These are phyloP conservation scores for Lagerstroemia speciosa DNA, from an alignment of 345 rosid genomes.

Conservation along the genomic window DNA sequence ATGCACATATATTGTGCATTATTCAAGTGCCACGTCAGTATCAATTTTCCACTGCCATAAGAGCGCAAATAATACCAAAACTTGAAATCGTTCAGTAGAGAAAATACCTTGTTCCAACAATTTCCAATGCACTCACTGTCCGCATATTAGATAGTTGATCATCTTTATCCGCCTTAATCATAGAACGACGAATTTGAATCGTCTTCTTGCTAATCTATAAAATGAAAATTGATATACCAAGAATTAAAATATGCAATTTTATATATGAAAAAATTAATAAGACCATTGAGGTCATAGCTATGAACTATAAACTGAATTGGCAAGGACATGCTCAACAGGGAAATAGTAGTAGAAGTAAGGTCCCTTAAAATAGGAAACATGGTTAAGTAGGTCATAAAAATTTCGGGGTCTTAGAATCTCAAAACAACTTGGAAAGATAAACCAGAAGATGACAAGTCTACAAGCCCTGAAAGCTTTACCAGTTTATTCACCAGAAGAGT, in stretches of 20 bases:
- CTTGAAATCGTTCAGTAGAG: background rate
- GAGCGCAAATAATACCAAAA: background rate
- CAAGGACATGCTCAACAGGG: background rate
- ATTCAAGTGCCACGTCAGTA: background rate
- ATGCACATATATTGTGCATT: background rate
- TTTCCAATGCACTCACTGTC: constrained; percentile 45
- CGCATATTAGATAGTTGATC: constrained; percentile 10
- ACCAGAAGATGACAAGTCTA: background rate
- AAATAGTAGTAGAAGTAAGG: background rate
- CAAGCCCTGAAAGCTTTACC: constrained; percentile 24
- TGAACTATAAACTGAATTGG: background rate
- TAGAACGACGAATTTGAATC: constrained; percentile 49
- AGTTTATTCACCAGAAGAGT: constrained; percentile 60
- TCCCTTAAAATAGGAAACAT: background rate
- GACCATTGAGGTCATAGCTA: background rate
- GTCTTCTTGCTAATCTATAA: constrained; percentile 38
- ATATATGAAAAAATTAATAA: background rate
- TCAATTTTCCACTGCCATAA: background rate
- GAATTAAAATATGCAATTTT: background rate
- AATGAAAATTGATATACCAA: constrained; percentile 5
- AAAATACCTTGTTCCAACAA: constrained; percentile 56
- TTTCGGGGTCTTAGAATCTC: background rate
- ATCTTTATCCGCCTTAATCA: constrained; percentile 58
- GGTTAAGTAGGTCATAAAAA: background rate
- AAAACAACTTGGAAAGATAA: background rate